Base-by-base conservation (phyloP, 495 filamentous ascomycete genomes). In the Daldinia childiae region DNA sequence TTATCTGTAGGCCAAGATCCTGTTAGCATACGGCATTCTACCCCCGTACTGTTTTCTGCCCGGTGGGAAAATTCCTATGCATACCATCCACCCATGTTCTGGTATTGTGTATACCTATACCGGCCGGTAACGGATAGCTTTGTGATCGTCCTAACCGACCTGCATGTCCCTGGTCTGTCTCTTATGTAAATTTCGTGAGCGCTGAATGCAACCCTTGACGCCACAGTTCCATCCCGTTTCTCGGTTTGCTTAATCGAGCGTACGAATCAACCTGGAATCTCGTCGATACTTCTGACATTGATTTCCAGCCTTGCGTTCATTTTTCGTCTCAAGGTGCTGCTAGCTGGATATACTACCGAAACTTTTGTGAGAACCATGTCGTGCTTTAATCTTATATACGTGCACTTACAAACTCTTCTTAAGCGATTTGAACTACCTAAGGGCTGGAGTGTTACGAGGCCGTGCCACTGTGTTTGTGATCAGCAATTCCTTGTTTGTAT, bases 351-450 rank as follows among this genome's bases (percentile, higher is more conserved):
- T 48, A 78, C 75, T 75, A 60, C 39, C 32, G 38, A 29, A 3
- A 56, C 8, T 14, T 3, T 12, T 21, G 32, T 59, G 26, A 63
- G 62, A 36, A 45, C 19, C 36, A 9, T 15, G 45, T 34, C 43
- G 17, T 11, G 6, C 36, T 58, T 45, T 55, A 36, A 4, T 3
- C 9, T 17, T 6, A n/a, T 24, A 45, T 43, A 30, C 17, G 6
- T 55, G 5, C 39, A 72, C 64, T 57, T 60, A 62, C 41, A 36
- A 51, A 83, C 80, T 69, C 75, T 76, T 54, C 84, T 76, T 64
- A 84, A 71, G 65, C 84, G 66, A 67, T 85, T 86, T 15, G 80
- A 72, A 41, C 78, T 78, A 0, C 81, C 81, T 12, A 83, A 64
- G 17, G 83, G 81, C 70, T 83, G 82, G 30, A 84, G 73, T 17